Evolutionary conservation across 1,284 basidiomycete genomes (phyloP).

Genomic region (Ganoderma lucidum): DNA sequence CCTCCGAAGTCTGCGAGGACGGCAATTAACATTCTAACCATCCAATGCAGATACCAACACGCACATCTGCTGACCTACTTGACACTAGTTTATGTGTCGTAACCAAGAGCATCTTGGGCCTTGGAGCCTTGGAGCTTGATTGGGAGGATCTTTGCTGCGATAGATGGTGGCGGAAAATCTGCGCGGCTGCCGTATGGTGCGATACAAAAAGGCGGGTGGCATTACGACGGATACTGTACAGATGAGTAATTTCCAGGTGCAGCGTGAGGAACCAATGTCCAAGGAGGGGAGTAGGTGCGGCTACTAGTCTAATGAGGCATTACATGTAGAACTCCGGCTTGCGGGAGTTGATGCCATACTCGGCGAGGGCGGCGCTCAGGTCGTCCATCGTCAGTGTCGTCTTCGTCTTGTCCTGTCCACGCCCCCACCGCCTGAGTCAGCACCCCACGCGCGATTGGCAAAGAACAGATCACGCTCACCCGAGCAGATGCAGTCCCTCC

Average conservation of each 20-base stretch:
- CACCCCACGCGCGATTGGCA: background rate
- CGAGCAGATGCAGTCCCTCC: slow-evolving; percentile 67
- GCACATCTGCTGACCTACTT: background rate
- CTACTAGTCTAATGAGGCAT: slow-evolving; percentile 40
- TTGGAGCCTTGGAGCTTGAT: background rate
- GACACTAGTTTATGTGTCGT: background rate
- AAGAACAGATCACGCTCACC: slow-evolving; percentile 48
- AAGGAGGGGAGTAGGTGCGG: slow-evolving; percentile 7
- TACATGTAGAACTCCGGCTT: slow-evolving; percentile 91
- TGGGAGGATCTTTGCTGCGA: background rate
- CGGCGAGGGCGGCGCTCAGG: slow-evolving; percentile 88
- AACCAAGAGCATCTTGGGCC: background rate
- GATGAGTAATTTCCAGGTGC: slow-evolving; percentile 26
- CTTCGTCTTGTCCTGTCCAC: slow-evolving; percentile 83
- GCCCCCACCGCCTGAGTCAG: background rate
- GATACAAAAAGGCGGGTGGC: slow-evolving; percentile 21
- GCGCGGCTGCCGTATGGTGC: background rate
- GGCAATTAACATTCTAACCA: background rate
- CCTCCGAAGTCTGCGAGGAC: background rate
- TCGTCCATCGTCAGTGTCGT: slow-evolving; percentile 99
- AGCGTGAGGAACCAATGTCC: slow-evolving; percentile 28
- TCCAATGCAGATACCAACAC: background rate
- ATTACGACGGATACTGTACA: slow-evolving; percentile 37
- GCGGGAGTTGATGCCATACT: slow-evolving; percentile 95
- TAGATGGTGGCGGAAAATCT: background rate